Evolutionary conservation across 768 basidiomycete species (phyloP).

Genomic region (Sarcomyxa edulis): DNA sequence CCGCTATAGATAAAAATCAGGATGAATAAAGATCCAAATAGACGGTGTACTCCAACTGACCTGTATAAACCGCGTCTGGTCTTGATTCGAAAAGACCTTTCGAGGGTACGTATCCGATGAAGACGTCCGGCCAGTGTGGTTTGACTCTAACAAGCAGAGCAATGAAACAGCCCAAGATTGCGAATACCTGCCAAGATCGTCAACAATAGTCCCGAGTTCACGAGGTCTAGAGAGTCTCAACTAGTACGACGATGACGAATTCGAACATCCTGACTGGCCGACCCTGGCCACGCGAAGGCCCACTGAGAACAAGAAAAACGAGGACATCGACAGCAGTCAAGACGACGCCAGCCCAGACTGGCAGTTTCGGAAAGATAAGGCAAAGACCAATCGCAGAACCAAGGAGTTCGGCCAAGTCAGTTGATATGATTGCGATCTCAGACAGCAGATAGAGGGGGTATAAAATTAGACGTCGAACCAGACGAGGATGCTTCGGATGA

Average conservation of each 20-base stretch:
- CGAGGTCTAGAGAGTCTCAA: too few species aligned
- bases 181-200: constrained; percentile 36
- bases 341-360: constrained; percentile 51
- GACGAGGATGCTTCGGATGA: constrained; percentile 40
- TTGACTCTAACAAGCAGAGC: constrained; percentile 57
- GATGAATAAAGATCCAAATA: too few species aligned
- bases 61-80: constrained; percentile 45
- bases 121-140: constrained; percentile 63
- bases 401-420: constrained; percentile 66
- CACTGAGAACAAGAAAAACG: constrained; percentile 55
- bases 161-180: constrained; percentile 64
- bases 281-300: constrained; percentile 45
- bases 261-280: constrained; percentile 59
- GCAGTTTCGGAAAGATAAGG: constrained; percentile 53
- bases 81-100: constrained; percentile 41
- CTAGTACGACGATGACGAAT: constrained; percentile 44
- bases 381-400: constrained; percentile 68
- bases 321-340: constrained; percentile 56
- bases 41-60: background rate
- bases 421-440: constrained; percentile 61
- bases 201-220: too few species aligned
- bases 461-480: constrained; percentile 41
- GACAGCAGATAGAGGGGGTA: constrained; percentile 51
- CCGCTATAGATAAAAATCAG: too few species aligned
- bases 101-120: constrained; percentile 65